Percentiles rank a stretch among this genome's conserved stretches.
Evolutionary conservation across 192 early-diverging fungal species (phyloP).

Genomic region (Paraglomus brasilianum): DNA sequence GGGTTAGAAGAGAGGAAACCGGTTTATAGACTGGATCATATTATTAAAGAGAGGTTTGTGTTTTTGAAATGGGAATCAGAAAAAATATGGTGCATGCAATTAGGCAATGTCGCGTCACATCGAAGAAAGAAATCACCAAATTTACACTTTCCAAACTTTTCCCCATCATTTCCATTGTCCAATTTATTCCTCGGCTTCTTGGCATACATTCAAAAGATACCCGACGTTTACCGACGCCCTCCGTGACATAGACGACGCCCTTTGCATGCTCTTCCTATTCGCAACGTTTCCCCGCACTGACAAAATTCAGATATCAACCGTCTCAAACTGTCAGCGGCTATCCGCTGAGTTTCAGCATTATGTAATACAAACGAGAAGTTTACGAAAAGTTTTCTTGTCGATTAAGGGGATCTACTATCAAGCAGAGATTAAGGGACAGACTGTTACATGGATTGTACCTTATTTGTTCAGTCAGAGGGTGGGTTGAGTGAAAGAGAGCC

Average conservation of each 20-base stretch:
- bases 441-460: constrained; percentile 93
- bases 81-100: constrained; percentile 17
- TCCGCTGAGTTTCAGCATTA: constrained; percentile 95
- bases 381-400: constrained; percentile 90
- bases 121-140: neutral
- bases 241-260: constrained; percentile 95
- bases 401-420: constrained; percentile 99
- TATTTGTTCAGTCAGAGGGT: constrained; percentile 91
- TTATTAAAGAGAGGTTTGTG: constrained; percentile 84
- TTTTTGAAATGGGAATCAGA: neutral
- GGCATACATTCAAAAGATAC: constrained; percentile 54
- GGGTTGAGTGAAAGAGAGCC: constrained; percentile 27
- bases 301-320: constrained; percentile 55
- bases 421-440: constrained; percentile 94
- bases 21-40: constrained; percentile 85
- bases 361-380: constrained; percentile 69
- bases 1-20: constrained; percentile 75
- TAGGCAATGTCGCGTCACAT: neutral
- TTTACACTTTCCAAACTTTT: neutral
- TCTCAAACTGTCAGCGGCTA: constrained; percentile 78
- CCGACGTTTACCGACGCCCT: constrained; percentile 92
- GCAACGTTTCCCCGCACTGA: constrained; percentile 80
- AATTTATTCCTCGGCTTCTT: neutral
- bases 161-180: neutral
- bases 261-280: constrained; percentile 95